Base-by-base conservation (phyloP, 768 basidiomycete species). In the Suillus paluster region DNA sequence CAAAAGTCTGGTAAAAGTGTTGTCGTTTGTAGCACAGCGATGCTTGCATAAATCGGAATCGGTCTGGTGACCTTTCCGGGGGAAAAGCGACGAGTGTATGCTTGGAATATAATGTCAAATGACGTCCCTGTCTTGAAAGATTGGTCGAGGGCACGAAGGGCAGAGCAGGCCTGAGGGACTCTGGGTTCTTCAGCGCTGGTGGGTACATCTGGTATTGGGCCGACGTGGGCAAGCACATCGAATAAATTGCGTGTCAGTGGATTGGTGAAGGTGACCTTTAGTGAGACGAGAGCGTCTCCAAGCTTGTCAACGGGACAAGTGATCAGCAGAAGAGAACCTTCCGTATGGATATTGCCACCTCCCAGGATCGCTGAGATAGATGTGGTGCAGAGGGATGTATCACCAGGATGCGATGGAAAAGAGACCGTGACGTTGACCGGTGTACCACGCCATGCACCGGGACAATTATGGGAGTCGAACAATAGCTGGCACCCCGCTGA, bases 101-200 rank as follows among this genome's bases (percentile, higher is more conserved):
- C 27, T 23, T 50, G 46, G n/a, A 60, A 62, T 50, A 50, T 50
- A 15, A 48, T 34, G 46, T 62, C 48, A 33, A 62, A 62, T 27
- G 45, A 62, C 33, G 50, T 48, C 15, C 61, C 61, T 4, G 30
- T 60, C 30, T 23, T 49, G n/a, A 62, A 46, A 11, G 61, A 60
- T n/a, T 42, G 21, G 19, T 59, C 58, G 38, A 62, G 58, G 38
- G 39, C 33, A 27, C 38, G 38, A 30, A 60, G 42, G 19, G 33
- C 61, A 48, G 58, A 25, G 30, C 15, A 27, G 21, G 33, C 46
- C n/a, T 54, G 42, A 33, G 33, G 7, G n/a, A 39, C 19, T 5
- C 15, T 15, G 5, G 53, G n/a, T 17, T 17, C 17, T 49, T 49
- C 48, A 30, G 25, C 17, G 19, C 48, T 30, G 17, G 27, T 4